Evolutionary conservation across 2,329 filamentous ascomycete genomes (phyloP).

Genomic region (Aspergillus aculeatinus): DNA sequence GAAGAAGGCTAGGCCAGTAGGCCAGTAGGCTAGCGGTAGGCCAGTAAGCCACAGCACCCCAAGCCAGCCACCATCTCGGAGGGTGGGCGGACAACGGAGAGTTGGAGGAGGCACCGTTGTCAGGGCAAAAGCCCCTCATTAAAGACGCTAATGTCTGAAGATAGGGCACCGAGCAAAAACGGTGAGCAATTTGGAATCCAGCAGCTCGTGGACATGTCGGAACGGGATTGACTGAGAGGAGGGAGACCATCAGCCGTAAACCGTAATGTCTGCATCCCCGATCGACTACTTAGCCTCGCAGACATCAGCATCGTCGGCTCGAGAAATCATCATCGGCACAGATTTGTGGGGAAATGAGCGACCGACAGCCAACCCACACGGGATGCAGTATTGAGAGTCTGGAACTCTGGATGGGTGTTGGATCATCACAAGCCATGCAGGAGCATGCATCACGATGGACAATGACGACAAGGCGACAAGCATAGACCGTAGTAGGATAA

Average conservation of each 20-base stretch:
- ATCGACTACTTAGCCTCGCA: background rate
- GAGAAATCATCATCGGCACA: slow-evolving; percentile 2
- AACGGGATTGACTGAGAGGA: no score
- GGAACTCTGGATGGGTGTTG: background rate
- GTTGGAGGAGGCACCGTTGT: slow-evolving; percentile 6
- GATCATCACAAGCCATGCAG: background rate
- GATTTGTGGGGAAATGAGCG: slow-evolving; percentile 3
- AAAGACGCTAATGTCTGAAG: background rate
- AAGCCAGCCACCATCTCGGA: slow-evolving; percentile 2
- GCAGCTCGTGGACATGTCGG: background rate
- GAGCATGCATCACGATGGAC: no score
- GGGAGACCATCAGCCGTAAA: background rate
- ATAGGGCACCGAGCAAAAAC: background rate
- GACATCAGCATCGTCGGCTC: background rate
- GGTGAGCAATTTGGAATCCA: background rate
- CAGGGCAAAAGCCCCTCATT: background rate
- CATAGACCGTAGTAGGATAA: slow-evolving; percentile 8
- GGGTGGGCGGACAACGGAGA: background rate
- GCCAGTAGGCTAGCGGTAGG: background rate
- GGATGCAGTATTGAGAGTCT: background rate
- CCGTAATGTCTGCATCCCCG: background rate
- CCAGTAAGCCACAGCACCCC: slow-evolving; percentile 1
- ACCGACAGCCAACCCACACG: slow-evolving; percentile 2
- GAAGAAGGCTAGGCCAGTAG: slow-evolving; percentile 1
- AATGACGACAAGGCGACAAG: slow-evolving; percentile 2